Evolutionary conservation across 2,329 filamentous ascomycete genomes (phyloP), one percentile per base, ranked within the genome.

Genomic region (Rhytidhysteron rufulum): DNA sequence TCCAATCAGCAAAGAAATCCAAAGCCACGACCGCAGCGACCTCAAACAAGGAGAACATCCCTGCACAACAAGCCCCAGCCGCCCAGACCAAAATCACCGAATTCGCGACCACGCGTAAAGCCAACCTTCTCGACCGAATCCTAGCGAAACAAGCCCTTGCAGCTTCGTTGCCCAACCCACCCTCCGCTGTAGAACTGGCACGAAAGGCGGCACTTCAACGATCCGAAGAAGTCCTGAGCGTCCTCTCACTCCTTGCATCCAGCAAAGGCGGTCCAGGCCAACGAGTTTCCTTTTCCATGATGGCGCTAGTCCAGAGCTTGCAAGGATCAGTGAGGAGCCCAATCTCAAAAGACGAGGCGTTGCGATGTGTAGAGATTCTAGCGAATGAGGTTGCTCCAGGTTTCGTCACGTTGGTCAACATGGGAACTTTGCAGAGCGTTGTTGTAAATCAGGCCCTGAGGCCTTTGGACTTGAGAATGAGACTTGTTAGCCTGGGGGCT

Each of bases 111-210:
- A 57, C 67, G 11, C 69, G 71, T 43, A 66, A 68, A 44, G 63
- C 65, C 19, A 68, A 65, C 31, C 69, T 76, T 16, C 67, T 75
- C 30, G 71, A 74, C 38, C 71, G 73, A 40, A 72, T 76, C 35
- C 67, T 73, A 11, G 72, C 72, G 16, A 76, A 75, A 52, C 70
- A 75, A 52, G 61, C 63, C 19, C 50, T 62, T 18, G 60, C 63
- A 4, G 62, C 66, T 20, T 50, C 54, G 16, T 57, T 62, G 1
- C 64, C 69, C 1, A 48, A 57, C 1, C 61, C 67, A 1, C 69
- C 68, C 1, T 65, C 67, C 0, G 59, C 64, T 20, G 64, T 65
- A 10, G 63, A 73, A 36, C 58, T 70, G 4, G 65, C 68, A 30
- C 71, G 71, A n/a, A 58, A 53, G 36, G 64, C 70, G 1, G 73